Base-by-base conservation (phyloP, 2,329 filamentous ascomycete genomes). In the Erysiphe neolycopersici region DNA sequence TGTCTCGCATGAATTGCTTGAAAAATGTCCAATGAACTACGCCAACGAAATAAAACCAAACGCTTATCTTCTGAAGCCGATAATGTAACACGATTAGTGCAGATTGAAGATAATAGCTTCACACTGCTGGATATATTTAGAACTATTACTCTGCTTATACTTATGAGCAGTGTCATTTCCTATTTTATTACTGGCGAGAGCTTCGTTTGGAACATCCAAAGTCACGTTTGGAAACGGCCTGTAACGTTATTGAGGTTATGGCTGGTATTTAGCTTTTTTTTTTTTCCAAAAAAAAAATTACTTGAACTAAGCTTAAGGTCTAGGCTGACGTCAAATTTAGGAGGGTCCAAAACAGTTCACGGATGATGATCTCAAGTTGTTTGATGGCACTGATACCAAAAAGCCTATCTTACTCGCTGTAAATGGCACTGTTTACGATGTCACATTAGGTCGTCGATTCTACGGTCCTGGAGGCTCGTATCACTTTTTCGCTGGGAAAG, bases 371-470 rank as follows among this genome's bases (percentile, higher is more conserved):
- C 75, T 98, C 41, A 59, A 69, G 39, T 58, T 64, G 42, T 91
- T 79, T 66, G 76, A 92, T 61, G 91, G 89, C 62, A 68, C 64
- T 46, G 75, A 93, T 60, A 64, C 74, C 10, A 59, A 61, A 8
- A 73, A 78, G 47, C 89, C 89, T 6, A 73, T 95, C 58, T 92
- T 93, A 64, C 70, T 98, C 45, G 83, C 84, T 48, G 74, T 98
- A 54, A 87, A 89, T 63, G 77, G 79, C 55, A 80, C 73, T 46
- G 80, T 91, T 61, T 89, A 79, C 67, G 82, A 91, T 60, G 82
- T 91, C 36, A 71, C 71, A n/a, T 61, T 67, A 29, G 75, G 74
- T 44, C 66, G 71, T 52, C 60, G 68, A 59, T 64, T 79, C 61
- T 89, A 89, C 63, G 81, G 81, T 0, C 77, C 85, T 0, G 84